phyloP scores from a whole-genome alignment of 306 rosid species.

The Vachellia collinsii region DNA sequence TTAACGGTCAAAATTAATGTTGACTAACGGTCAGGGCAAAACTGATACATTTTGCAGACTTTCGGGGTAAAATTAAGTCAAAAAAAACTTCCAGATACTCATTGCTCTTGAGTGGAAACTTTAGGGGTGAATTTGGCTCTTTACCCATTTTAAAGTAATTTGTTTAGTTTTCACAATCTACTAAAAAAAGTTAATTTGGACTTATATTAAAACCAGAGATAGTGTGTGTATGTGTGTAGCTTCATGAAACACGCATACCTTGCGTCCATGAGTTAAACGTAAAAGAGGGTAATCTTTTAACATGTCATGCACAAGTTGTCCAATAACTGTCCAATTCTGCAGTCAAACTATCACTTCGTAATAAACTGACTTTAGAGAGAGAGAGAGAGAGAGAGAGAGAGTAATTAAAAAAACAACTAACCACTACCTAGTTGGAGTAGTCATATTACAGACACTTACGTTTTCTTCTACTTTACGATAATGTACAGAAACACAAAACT shows the following conservation, averaged over 20 bases:
- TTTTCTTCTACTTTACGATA: conserved; percentile 91
- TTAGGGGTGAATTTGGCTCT: no score
- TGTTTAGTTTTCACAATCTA: no score
- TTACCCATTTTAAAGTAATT: no score
- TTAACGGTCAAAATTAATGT: no score
- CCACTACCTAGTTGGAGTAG: not conserved
- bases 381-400: not conserved
- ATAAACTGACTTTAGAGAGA: not conserved
- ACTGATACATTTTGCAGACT: no score
- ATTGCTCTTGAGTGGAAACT: no score
- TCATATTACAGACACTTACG: conserved; percentile 42
- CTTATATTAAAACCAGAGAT: no score
- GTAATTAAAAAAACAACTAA: not conserved
- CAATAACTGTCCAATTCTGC: conserved; percentile 85
- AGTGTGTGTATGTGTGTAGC: not conserved
- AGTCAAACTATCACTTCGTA: not conserved
- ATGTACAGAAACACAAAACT: conserved; percentile 95
- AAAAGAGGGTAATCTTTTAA: conserved; percentile 78
- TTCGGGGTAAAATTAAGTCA: no score
- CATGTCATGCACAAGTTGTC: conserved; percentile 82
- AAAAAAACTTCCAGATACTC: no score
- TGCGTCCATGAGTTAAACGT: conserved; percentile 89
- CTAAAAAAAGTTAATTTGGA: no score
- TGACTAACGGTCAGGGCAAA: no score
- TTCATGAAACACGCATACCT: conserved; percentile 43